Conservation (phyloP, 495 filamentous ascomycete species). For the Aspergillus coremiiformis region DNA sequence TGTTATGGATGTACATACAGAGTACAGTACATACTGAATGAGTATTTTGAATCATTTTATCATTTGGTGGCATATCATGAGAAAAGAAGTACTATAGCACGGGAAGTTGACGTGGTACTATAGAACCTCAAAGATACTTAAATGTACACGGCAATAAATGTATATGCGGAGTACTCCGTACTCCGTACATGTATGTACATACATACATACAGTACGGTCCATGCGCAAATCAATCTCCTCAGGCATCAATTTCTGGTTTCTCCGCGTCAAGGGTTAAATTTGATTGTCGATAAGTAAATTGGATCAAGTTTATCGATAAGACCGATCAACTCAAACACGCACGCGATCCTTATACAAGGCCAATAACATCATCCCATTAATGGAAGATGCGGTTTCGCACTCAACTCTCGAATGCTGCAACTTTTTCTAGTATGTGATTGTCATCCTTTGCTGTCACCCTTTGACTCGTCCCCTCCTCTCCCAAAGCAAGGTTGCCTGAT, state of each 20-base stretch:
- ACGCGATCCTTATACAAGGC: not conserved
- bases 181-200: too few species aligned
- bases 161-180: too few species aligned
- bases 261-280: not conserved
- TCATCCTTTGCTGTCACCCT: not conserved
- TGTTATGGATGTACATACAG: too few species aligned
- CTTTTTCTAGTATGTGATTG: slow-evolving; percentile 65
- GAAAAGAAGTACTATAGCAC: too few species aligned
- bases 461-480: not conserved
- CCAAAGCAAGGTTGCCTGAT: not conserved
- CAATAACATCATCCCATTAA: not conserved
- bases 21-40: too few species aligned
- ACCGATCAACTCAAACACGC: not conserved
- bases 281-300: not conserved
- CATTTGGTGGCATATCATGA: too few species aligned
- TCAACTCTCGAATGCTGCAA: slow-evolving; percentile 69
- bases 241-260: not conserved
- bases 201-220: too few species aligned
- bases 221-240: too few species aligned
- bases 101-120: too few species aligned
- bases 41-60: too few species aligned
- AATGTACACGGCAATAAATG: too few species aligned
- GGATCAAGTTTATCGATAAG: not conserved
- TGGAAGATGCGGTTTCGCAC: slow-evolving; percentile 69
- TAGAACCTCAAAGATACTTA: too few species aligned